phyloP scores from a whole-genome alignment of 1,284 basidiomycete genomes.

The Quambalaria eucalypti region DNA sequence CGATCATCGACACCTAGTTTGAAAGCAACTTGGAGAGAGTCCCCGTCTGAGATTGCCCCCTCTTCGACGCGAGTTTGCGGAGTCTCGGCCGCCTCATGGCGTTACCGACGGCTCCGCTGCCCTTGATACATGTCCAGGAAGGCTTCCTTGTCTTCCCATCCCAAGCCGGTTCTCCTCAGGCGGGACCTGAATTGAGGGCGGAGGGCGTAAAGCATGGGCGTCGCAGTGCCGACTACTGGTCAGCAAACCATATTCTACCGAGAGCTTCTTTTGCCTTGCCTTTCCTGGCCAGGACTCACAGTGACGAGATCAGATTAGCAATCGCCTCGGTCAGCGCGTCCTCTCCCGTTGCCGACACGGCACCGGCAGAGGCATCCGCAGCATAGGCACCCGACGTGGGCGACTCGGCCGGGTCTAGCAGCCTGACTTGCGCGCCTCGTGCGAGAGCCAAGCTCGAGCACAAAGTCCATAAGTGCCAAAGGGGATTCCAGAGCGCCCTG shows the following conservation, averaged over 20 bases:
- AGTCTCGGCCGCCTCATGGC: too few species aligned
- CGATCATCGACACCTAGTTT: too few species aligned
- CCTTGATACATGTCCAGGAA: conserved; percentile 4
- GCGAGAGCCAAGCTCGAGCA: background rate
- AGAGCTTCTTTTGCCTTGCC: too few species aligned
- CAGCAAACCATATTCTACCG: too few species aligned
- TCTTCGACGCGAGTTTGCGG: too few species aligned
- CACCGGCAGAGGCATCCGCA: background rate
- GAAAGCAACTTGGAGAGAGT: too few species aligned
- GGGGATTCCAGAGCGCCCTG: background rate
- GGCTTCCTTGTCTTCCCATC: conserved; percentile 9
- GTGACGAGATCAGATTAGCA: background rate
- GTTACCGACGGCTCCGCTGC: too few species aligned
- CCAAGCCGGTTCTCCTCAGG: conserved; percentile 4
- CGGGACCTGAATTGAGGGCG: too few species aligned
- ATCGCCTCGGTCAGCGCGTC: conserved; percentile 1
- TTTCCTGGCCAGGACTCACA: too few species aligned
- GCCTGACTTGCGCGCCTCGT: background rate
- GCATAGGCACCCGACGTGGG: background rate
- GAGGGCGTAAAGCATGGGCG: too few species aligned
- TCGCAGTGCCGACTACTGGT: too few species aligned
- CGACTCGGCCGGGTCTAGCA: background rate
- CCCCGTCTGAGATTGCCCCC: too few species aligned
- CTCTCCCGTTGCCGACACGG: background rate
- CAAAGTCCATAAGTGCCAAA: background rate